Base-by-base conservation (phyloP, 176 grass and related monocot genomes). In the Echinochloa phyllopogon region DNA sequence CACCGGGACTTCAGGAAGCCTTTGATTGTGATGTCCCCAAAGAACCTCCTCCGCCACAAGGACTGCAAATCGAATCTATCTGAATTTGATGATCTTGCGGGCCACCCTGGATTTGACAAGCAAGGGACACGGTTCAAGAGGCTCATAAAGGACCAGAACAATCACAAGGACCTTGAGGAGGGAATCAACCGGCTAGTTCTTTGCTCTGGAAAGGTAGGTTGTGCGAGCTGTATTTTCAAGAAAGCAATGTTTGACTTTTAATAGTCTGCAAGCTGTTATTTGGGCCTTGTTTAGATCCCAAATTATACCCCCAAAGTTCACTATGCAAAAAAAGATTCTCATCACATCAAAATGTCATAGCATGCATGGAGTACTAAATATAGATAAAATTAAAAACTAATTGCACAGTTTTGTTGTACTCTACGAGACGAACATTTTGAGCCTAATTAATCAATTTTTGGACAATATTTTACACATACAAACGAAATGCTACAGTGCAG, bases 121-220 rank as follows among this genome's bases (percentile, higher is more conserved):
- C 93, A 99, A 91, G 92, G 95, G n/a, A 97, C 95, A 53, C 90
- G 95, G 38, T 97, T 99, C 88, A 99, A 99, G 84, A 88, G 94
- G 25, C 88, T 99, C 6, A 99, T 99, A 61, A 99, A 99, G 65
- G 96, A 96, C 59, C 84, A 85, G 64, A 99, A 92, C 43, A 83
- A 88, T 74, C 96, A 99, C 49, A 92, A 66, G 12, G 86, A 96
- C 48, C 84, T 99, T n/a, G 96, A 99, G 61, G 89, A 94, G 78
- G 86, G 93, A 76, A 96, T 99, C 74, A 94, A 76, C 61, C 89
- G 93, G 65, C 78, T 99, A 23, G 76, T 99, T 87, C 91, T 99
- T 53, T 96, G 96, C 80, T 99, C 96, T 73, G 96, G 96, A 77
- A 99, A 99, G 88, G 96, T 92, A 41, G 39, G 36, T 85, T 60